Base-by-base conservation (phyloP, 345 rosid species). In the Crucihimalaya himalaica region DNA sequence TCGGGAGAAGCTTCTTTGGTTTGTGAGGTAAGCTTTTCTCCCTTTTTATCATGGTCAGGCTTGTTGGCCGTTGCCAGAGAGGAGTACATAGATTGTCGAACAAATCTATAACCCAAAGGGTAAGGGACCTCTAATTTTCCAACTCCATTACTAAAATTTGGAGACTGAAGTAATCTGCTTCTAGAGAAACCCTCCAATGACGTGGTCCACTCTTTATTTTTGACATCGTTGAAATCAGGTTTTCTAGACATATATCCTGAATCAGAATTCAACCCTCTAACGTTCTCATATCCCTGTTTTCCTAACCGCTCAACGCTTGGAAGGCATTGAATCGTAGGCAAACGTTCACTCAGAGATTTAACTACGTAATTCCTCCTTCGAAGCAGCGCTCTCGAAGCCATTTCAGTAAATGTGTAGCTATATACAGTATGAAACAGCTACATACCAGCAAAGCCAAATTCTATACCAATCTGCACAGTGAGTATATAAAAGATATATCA, bases 1-100 rank as follows among this genome's bases (percentile, higher is more conserved):
- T 91, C 96, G 0, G 98, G 91, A 9, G 96, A 91, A 76, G 98
- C 92, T 83, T 91, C 90, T 80, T 93, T 91, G 31, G 63, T 77
- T 80, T 85, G 89, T 37, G 86, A 84, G 73, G 80, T 52, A 77
- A 68, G 54, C 67, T 68, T 79, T 27, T 82, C 79, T 57, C 68
- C 88, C 50, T 82, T 84, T 73, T 79, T 75, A 61, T 85, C 85
- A 23, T 57, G 52, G 47, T 72, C 81, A 63, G 82, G 90, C 74
- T 84, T 84, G 59, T 83, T 84, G 48, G 89, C 89, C 3, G 87
- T 80, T 40, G 90, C 96, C 3, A 83, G 59, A 46, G 93, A 89
- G 34, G 87, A 76, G 77, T 75, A 82, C 65, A 76, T 65, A 47
- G 84, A 79, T 29, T 77, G 79, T 34, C 73, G 57, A 68, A 82